Evolutionary conservation across 106 monocot species (phyloP), one percentile per base, ranked within the genome.

Genomic region (Iris macrosiphon): DNA sequence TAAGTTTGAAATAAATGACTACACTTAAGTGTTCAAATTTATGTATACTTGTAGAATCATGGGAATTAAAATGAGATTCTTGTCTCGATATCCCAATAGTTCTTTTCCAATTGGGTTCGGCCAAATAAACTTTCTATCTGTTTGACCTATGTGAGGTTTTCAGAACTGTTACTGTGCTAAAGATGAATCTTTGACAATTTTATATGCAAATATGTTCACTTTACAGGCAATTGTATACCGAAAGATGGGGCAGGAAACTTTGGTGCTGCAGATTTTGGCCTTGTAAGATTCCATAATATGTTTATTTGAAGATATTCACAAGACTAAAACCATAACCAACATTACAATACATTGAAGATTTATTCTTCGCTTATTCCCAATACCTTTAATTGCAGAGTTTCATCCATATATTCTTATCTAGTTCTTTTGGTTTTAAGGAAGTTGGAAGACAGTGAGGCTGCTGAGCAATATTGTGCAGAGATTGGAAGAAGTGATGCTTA

Each of bases 401-500:
- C 39, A 22, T 15, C 18, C 16, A 12, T 18, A 16, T 59, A 14
- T 33, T 14, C 20, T 31, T 35, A 50, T 45, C 2, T 68, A 47
- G 7, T 44, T 51, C 25, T 51, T 48, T 27, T 61, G 30, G 55
- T 46, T 54, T 65, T 43, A 79, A 98, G 98, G 66, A 91, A 98
- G 61, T 68, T 98, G 55, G 91, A 91, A 66, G 91, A 98, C 39
- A 78, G 83, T 77, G 91, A 91, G 72, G 83, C 98, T 49, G 98
- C 98, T 43, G 87, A 98, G 63, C 87, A 79, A 45, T 98, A 98
- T 63, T 98, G 98, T 71, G 83, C 75, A 54, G 98, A 98, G 76
- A 91, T 98, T 70, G 98, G 98, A 61, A 83, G 91, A 78, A 32
- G 59, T 49, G 98, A 98, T 71, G 82, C 83, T 9, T 98, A 91